These are phyloP conservation scores for Gastrolobium bilobum DNA, from an alignment of 306 rosid species.

Conservation along the genomic window DNA sequence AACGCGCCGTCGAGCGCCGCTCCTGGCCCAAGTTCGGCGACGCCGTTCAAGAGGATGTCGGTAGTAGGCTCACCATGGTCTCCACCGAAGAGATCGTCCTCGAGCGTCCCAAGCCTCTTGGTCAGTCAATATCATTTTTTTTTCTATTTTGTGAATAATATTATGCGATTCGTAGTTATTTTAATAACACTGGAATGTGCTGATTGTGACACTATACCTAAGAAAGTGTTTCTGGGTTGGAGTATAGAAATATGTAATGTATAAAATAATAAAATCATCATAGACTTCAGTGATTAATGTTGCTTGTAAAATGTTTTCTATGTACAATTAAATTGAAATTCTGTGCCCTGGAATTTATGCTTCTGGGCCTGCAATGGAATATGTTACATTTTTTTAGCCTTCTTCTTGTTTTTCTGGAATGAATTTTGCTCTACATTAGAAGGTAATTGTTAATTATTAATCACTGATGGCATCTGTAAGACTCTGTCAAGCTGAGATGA, in stretches of 20 bases:
- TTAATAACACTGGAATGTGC: neutral
- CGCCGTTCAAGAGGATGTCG: slow-evolving; percentile 77
- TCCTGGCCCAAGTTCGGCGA: slow-evolving; percentile 82
- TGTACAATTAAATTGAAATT: neutral
- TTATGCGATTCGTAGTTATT: neutral
- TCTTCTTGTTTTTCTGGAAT: neutral
- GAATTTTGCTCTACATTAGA: neutral
- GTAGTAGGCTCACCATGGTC: slow-evolving; percentile 76
- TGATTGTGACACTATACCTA: no score
- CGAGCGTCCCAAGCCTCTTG: slow-evolving; percentile 80
- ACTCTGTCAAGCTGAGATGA: neutral
- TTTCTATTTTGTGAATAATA: neutral
- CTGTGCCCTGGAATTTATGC: neutral
- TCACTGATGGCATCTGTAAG: neutral
- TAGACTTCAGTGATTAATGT: no score
- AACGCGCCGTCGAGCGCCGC: slow-evolving; percentile 41
- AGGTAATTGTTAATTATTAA: neutral
- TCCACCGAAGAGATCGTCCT: slow-evolving; percentile 85
- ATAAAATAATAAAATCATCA: no score
- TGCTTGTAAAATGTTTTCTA: neutral
- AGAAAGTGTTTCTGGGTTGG: no score
- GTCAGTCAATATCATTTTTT: slow-evolving; percentile 42
- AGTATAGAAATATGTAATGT: no score
- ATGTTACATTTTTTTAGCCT: neutral
- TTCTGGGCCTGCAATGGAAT: neutral